Percentiles rank a stretch among this genome's conserved stretches.
phyloP scores from a whole-genome alignment of 2,329 filamentous ascomycete genomes.

The Claviceps digitariae region DNA sequence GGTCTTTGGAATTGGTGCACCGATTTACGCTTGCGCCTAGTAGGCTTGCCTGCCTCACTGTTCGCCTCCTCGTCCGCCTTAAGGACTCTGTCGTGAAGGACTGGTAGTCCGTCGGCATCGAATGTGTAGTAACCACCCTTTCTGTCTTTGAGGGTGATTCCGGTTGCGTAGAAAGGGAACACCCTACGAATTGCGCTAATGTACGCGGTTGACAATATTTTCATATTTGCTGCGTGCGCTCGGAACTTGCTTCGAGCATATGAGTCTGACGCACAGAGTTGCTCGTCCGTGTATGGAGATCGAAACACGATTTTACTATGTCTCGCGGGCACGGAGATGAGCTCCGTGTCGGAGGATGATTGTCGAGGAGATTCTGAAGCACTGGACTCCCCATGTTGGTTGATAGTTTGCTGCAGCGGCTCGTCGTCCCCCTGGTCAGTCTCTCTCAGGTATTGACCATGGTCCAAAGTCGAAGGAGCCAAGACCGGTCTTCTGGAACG shows the following conservation, averaged over 20 bases:
- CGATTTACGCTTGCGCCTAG: background rate
- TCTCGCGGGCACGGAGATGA: background rate
- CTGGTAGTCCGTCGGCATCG: background rate
- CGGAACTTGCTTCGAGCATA: background rate
- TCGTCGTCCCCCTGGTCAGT: background rate
- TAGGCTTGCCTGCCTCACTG: background rate
- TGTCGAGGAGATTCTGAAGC: background rate
- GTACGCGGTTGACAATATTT: background rate
- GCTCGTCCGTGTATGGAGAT: background rate
- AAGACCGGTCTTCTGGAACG: background rate
- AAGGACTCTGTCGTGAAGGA: background rate
- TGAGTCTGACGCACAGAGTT: background rate
- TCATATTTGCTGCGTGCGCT: no score
- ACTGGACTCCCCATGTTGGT: background rate
- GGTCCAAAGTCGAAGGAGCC: background rate
- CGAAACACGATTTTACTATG: background rate
- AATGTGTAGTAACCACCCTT: background rate
- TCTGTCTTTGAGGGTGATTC: background rate
- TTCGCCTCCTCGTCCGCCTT: background rate
- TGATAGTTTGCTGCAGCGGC: background rate
- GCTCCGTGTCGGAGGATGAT: background rate
- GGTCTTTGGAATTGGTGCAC: background rate
- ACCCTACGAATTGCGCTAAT: background rate
- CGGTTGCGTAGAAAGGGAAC: background rate
- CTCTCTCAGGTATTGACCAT: background rate